Evolutionary conservation across 2,329 filamentous ascomycete species (phyloP).

Genomic region (Xylaria sp.): DNA sequence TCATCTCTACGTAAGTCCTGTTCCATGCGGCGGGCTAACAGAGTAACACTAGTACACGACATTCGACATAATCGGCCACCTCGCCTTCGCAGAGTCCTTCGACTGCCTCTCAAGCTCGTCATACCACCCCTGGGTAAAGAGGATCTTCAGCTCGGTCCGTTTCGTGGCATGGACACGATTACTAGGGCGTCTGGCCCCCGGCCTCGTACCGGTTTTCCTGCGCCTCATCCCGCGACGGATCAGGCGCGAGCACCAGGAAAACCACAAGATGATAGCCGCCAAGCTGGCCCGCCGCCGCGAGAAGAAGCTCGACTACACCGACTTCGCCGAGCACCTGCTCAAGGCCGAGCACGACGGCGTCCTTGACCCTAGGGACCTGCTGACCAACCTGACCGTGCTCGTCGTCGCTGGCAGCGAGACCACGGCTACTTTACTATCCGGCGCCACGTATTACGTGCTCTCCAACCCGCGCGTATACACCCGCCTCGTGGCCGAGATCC

Average conservation of each 20-base stretch:
- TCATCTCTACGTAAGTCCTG: too few species aligned
- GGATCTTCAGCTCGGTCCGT: not conserved
- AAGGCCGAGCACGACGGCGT: not conserved
- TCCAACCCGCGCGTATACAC: not conserved
- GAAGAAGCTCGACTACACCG: not conserved
- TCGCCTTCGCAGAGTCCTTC: not conserved
- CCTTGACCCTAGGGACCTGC: not conserved
- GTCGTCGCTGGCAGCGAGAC: conserved; percentile 5
- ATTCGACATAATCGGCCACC: not conserved
- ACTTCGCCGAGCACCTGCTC: not conserved
- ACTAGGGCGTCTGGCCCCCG: not conserved
- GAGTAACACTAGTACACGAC: not conserved
- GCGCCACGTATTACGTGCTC: not conserved
- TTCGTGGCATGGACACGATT: not conserved
- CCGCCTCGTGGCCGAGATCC: not conserved
- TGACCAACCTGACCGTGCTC: not conserved
- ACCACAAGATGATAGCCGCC: not conserved
- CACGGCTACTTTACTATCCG: not conserved
- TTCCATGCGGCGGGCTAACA: too few species aligned
- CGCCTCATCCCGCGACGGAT: not conserved
- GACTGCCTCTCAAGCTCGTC: not conserved
- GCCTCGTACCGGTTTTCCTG: not conserved
- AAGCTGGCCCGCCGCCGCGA: not conserved
- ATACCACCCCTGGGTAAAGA: not conserved
- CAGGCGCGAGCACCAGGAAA: not conserved